Evolutionary conservation across 371 early-diverging fungal species (phyloP).

Genomic region (Apophysomyces ossiformis): DNA sequence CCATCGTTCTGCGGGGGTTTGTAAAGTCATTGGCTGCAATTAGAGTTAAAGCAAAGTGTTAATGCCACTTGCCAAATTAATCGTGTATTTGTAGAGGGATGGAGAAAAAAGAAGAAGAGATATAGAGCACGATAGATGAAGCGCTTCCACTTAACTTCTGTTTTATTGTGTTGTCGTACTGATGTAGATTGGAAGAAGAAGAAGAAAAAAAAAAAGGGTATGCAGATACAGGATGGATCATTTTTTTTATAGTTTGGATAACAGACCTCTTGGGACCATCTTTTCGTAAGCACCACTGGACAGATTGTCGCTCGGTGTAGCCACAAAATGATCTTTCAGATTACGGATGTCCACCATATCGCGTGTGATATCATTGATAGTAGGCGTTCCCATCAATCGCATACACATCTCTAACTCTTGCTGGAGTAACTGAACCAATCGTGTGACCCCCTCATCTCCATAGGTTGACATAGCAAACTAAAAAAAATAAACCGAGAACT

Average conservation of each 20-base stretch:
- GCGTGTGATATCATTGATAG: slow-evolving; percentile 61
- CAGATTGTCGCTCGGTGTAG: slow-evolving; percentile 48
- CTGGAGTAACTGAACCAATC: slow-evolving; percentile 68
- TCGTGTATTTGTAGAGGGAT: no score
- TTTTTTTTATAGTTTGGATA: not conserved
- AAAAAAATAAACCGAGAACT: not conserved
- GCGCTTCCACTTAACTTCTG: no score
- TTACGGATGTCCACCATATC: slow-evolving; percentile 63
- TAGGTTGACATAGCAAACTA: slow-evolving; percentile 72
- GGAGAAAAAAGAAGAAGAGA: no score
- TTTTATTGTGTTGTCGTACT: no score
- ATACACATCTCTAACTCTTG: slow-evolving; percentile 78
- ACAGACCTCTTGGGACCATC: slow-evolving; percentile 40
- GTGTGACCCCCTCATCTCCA: slow-evolving; percentile 82
- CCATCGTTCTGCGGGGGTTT: no score
- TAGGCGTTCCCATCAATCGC: slow-evolving; percentile 74
- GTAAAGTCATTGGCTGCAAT: no score
- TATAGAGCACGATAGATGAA: no score
- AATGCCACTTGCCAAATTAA: no score
- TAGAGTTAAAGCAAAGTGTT: no score
- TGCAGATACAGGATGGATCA: not conserved
- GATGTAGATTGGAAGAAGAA: not conserved
- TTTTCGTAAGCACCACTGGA: slow-evolving; percentile 44
- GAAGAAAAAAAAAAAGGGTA: not conserved
- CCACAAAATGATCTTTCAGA: slow-evolving; percentile 51